Evolutionary conservation across 768 basidiomycete genomes (phyloP).

Genomic region (Lyophyllum decastes): DNA sequence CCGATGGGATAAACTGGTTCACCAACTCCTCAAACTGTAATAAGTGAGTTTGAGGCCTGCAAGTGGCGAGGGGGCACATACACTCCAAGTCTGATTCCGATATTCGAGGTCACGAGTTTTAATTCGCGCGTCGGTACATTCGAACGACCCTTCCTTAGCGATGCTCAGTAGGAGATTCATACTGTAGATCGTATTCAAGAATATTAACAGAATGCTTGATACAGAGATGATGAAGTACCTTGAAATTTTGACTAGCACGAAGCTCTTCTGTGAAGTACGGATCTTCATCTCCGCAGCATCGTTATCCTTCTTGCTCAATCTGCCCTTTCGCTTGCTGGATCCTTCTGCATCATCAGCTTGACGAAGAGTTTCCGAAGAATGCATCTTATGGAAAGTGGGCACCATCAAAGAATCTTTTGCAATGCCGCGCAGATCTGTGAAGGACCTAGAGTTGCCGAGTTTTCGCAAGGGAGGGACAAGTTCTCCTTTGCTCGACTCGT

Average conservation of each 20-base stretch:
- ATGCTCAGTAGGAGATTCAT: constrained; percentile 76
- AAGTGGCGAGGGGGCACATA: constrained; percentile 35
- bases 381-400: constrained; percentile 36
- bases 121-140: constrained; percentile 77
- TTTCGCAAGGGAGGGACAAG: constrained; percentile 46
- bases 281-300: constrained; percentile 83
- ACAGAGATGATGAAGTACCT: constrained; percentile 43
- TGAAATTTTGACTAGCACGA: constrained; percentile 74
- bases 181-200: constrained; percentile 32
- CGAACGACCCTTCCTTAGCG: constrained; percentile 82
- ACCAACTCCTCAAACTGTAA: constrained; percentile 76
- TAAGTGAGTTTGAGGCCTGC: constrained; percentile 3
- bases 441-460: constrained; percentile 65
- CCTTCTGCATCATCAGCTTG: constrained; percentile 18
- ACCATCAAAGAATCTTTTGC: constrained; percentile 23
- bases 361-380: constrained; percentile 40
- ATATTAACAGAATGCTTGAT: constrained; percentile 16
- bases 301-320: constrained; percentile 25
- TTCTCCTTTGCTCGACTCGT: constrained; percentile 10
- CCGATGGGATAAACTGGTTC: constrained; percentile 77
- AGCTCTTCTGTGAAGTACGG: constrained; percentile 81
- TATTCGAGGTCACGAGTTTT: constrained; percentile 81
- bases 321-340: constrained; percentile 8
- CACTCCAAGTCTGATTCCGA: constrained; percentile 81
- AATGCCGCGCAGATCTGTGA: constrained; percentile 63